phyloP scores from a whole-genome alignment of 139 green algal genomes.

The Chlorella sp. region DNA sequence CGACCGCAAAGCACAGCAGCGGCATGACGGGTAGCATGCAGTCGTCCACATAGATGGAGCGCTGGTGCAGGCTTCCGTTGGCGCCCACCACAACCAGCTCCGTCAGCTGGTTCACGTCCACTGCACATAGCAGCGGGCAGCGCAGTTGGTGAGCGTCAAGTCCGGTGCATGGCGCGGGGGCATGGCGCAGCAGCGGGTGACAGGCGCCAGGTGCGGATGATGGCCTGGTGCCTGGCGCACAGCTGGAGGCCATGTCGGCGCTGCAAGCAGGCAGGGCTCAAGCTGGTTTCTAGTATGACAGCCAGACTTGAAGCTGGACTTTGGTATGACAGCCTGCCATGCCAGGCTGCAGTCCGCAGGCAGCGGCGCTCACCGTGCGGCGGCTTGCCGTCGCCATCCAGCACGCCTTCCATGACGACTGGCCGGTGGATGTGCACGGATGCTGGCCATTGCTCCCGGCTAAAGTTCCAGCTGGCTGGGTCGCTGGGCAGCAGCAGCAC shows the following conservation, averaged over 20 bases:
- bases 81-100: constrained; percentile 14
- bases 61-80: not conserved
- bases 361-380: not conserved
- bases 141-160: not conserved
- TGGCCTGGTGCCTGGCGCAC: too few relatives aligned
- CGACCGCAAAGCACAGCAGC: constrained; percentile 30
- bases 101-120: constrained; percentile 4
- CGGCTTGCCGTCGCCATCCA: not conserved
- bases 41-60: not conserved
- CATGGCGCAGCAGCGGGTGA: too few relatives aligned
- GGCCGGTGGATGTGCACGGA: not conserved
- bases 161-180: too few relatives aligned
- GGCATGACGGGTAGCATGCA: constrained; percentile 25
- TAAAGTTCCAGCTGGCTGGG: constrained; percentile 16
- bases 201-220: too few relatives aligned
- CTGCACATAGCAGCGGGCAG: not conserved
- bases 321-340: too few relatives aligned
- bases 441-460: not conserved
- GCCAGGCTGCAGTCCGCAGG: too few relatives aligned
- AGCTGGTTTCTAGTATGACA: too few relatives aligned
- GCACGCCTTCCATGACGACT: not conserved
- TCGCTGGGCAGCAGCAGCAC: not conserved
- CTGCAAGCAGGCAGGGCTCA: too few relatives aligned
- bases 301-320: too few relatives aligned
- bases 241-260: too few relatives aligned